Evolutionary conservation across 306 rosid genomes (phyloP).

Genomic region (Delonix regia): DNA sequence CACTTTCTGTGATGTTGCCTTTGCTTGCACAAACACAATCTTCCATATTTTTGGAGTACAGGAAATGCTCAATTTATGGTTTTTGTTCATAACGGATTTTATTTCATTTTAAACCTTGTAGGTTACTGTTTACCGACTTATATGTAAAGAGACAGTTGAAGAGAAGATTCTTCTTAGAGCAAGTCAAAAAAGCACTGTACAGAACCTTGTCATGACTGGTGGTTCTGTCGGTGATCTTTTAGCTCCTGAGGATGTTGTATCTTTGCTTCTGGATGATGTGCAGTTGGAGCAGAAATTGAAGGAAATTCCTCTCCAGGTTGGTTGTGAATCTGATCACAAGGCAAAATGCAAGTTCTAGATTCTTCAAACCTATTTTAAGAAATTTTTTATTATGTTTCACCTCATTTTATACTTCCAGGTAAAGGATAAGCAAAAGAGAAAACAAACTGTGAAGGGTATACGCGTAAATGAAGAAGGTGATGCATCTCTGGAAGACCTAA

Average conservation of each 20-base stretch:
- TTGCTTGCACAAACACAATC: conserved; percentile 31
- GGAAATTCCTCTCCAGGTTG: conserved; percentile 83
- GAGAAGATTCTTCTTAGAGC: conserved; percentile 98
- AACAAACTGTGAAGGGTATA: conserved; percentile 71
- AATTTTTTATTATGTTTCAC: conserved; percentile 26
- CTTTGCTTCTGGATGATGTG: conserved; percentile 92
- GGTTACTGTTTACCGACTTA: conserved; percentile 98
- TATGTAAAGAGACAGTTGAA: conserved; percentile 98
- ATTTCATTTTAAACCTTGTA: conserved; percentile 37
- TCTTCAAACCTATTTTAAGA: conserved; percentile 21
- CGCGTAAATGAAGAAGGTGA: conserved; percentile 88
- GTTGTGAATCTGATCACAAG: conserved; percentile 35
- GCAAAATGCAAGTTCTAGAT: conserved; percentile 14
- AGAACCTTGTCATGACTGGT: conserved; percentile 98
- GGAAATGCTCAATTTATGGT: background rate
- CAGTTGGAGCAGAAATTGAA: conserved; percentile 92
- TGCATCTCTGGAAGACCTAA: conserved; percentile 85
- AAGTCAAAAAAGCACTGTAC: conserved; percentile 95
- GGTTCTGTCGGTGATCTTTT: conserved; percentile 95
- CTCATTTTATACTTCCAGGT: conserved; percentile 50
- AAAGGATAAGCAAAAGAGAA: conserved; percentile 86
- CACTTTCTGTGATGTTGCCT: conserved; percentile 18
- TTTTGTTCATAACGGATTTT: conserved; percentile 22
- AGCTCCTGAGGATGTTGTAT: conserved; percentile 98
- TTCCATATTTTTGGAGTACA: conserved; percentile 9